Base-by-base conservation (phyloP, 192 early-diverging fungal species). In the Dispira parvispora region DNA sequence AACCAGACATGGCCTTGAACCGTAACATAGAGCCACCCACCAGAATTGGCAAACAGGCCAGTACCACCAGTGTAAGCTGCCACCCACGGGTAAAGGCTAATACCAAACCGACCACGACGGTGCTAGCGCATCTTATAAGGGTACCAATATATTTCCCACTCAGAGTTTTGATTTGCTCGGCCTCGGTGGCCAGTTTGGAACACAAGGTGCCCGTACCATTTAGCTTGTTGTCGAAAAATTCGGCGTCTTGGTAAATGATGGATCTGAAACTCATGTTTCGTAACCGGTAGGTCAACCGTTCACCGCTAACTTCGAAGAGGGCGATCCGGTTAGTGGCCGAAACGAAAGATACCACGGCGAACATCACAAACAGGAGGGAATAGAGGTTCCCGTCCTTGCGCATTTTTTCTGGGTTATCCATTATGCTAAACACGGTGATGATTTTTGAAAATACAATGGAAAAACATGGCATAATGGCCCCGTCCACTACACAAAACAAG, bases 181-280 rank as follows among this genome's bases (percentile, higher is more conserved):
- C 84, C 53, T 93, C 91, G 20, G 80, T 73, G 0, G 89, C 80
- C 23, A 93, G 75, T 4, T 79, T 69, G 18, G 83, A 74, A 18
- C 84, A 83, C 12, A 93, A 70, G 11, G 77, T 75, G n/a, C 91
- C 91, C 10, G 80, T 80, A 28, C 69, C 77, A 71, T 93, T 75
- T n/a, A 67, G 46, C 49, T 85, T 80, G 12, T 78, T 67, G 70
- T 92, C 89, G 67, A 84, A 90, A 67, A 76, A 92, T 0, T 68
- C 84, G n/a, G 88, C 76, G 42, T 89, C 85, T 66, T 89, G 88
- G 20, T 76, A 55, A 61, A 90, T 63, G 44, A 86, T 79, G 46
- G 84, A 67, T 55, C 69, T 58, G 77, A 89, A 92, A 32, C 75
- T 62, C 68, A 72, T 64, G 43, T 77, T 73, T 26, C 89, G 80